A percentile compares a stretch with the other conserved stretches of the same genome.
phyloP scores from a whole-genome alignment of 192 early-diverging fungal species.

The Pilobolus umbonatus region DNA sequence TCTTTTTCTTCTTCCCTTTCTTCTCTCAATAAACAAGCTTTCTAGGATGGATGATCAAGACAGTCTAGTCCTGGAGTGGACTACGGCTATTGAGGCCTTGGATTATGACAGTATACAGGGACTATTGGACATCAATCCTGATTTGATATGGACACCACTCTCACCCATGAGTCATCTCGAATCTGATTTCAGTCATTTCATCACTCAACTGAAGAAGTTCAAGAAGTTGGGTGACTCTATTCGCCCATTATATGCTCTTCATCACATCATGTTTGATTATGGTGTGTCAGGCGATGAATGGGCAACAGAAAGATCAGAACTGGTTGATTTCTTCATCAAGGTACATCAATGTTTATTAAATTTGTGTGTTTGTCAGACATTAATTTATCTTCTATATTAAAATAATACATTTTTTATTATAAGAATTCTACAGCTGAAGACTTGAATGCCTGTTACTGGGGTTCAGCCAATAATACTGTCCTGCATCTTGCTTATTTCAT shows the following conservation, averaged over 20 bases:
- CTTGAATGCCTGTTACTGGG: constrained; percentile 18
- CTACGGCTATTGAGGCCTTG: constrained; percentile 10
- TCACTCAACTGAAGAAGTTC: background rate
- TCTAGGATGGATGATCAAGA: too few species aligned
- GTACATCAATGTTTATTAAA: constrained; percentile 12
- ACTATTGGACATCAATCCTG: constrained; percentile 4
- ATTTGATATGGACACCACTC: constrained; percentile 14
- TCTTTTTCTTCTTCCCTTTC: too few species aligned
- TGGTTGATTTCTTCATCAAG: constrained; percentile 15
- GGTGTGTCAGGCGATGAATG: constrained; percentile 7
- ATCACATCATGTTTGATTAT: constrained; percentile 10
- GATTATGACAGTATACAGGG: constrained; percentile 6
- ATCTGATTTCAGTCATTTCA: constrained; percentile 13
- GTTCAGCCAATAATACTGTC: constrained; percentile 15
- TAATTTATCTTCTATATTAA: too few species aligned
- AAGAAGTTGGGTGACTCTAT: constrained; percentile 5
- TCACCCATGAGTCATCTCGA: background rate
- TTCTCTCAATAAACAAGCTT: too few species aligned
- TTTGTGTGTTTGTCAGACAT: too few species aligned
- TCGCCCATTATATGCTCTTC: constrained; percentile 7
- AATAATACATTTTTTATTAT: background rate
- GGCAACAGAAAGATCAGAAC: constrained; percentile 10
- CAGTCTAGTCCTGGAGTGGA: constrained; percentile 4
- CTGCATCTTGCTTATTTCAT: constrained; percentile 23
- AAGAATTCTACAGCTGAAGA: constrained; percentile 4